Conservation (phyloP, 1,139 yeast species). For the Torulaspora globosa region DNA sequence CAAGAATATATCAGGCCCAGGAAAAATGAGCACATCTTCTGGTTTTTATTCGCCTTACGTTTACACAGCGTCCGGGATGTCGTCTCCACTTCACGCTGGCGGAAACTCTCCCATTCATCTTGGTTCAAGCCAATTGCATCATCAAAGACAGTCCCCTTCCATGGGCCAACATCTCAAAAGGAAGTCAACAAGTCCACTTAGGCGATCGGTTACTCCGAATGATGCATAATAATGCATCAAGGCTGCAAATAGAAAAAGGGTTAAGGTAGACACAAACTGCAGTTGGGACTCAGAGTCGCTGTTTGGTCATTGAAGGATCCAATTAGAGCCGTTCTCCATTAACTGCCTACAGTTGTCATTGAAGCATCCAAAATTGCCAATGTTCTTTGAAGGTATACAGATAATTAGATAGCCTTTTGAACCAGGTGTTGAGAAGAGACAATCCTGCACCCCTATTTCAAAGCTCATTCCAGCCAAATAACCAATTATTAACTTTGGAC, state of each 20-base stretch:
- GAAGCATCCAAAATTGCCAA: not conserved
- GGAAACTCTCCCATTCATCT: constrained; percentile 6
- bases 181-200: constrained; percentile 13
- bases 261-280: not conserved
- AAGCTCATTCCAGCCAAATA: constrained; percentile 56
- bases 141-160: constrained; percentile 4
- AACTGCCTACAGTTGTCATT: not conserved
- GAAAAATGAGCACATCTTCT: constrained; percentile 9
- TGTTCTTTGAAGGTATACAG: not conserved
- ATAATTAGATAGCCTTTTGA: constrained; percentile 1
- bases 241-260: not conserved
- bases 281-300: no score
- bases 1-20: constrained; percentile 6
- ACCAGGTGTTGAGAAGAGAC: not conserved
- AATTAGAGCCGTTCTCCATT: not conserved
- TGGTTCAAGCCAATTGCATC: constrained; percentile 5
- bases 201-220: constrained; percentile 3
- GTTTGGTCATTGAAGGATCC: no score
- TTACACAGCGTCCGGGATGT: constrained; percentile 12
- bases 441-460: constrained; percentile 21
- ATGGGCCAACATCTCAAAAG: constrained; percentile 5
- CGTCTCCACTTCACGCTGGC: not conserved
- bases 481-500: constrained; percentile 39
- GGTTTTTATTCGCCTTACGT: constrained; percentile 12
- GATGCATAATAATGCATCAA: not conserved